Percentiles rank a stretch among this genome's conserved stretches.
phyloP scores from a whole-genome alignment of 1,284 basidiomycete species.

The Sanghuangporus sanghuang region DNA sequence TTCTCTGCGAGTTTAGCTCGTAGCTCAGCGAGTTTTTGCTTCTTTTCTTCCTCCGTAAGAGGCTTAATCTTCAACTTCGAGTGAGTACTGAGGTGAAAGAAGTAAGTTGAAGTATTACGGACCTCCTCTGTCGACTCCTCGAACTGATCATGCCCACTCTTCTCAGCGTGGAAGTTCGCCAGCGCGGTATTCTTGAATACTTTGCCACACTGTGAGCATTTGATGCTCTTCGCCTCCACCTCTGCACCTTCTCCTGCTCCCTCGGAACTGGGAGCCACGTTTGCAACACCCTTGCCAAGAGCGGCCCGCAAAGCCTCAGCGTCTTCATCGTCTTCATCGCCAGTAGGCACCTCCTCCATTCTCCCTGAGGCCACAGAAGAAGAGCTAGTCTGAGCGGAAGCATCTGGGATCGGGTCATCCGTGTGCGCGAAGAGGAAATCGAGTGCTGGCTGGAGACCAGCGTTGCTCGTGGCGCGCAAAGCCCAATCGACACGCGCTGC shows the following conservation, averaged over 20 bases:
- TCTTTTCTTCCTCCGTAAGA: constrained; percentile 92
- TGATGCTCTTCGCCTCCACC: constrained; percentile 55
- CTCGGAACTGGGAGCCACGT: constrained; percentile 35
- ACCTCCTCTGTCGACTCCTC: constrained; percentile 96
- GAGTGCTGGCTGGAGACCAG: constrained; percentile 86
- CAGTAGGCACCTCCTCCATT: constrained; percentile 39
- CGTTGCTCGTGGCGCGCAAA: constrained; percentile 69
- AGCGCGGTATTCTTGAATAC: constrained; percentile 84
- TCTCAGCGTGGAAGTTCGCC: constrained; percentile 93
- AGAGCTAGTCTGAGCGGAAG: constrained; percentile 27
- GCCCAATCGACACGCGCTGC: constrained; percentile 84
- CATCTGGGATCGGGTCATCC: constrained; percentile 66
- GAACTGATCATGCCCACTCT: constrained; percentile 91
- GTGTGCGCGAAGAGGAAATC: constrained; percentile 81
- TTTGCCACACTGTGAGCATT: constrained; percentile 80
- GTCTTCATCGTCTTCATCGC: constrained; percentile 69
- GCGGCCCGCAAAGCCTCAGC: constrained; percentile 54
- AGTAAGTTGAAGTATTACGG: constrained; percentile 17
- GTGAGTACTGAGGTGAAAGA: neutral
- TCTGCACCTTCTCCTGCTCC: constrained; percentile 23
- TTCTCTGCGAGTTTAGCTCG: constrained; percentile 76
- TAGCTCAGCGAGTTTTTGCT: constrained; percentile 75
- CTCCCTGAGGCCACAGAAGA: constrained; percentile 23
- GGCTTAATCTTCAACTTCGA: constrained; percentile 66
- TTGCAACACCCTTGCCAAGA: constrained; percentile 33